These are phyloP conservation scores for Penicillium sp. DNA, from an alignment of 2,329 filamentous ascomycete genomes.

Conservation along the genomic window DNA sequence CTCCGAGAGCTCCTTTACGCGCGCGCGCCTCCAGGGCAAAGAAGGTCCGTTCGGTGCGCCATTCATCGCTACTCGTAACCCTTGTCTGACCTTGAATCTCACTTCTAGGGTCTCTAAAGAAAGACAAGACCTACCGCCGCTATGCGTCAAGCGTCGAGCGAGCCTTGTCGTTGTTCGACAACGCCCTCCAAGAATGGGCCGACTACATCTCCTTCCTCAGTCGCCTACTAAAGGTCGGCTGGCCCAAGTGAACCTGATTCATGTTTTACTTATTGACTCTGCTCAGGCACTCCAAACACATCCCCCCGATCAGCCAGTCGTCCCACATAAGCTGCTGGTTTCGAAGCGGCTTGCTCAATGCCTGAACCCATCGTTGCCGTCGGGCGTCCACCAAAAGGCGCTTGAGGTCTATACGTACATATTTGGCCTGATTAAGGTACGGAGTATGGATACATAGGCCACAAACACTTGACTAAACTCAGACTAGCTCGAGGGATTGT, in stretches of 20 bases:
- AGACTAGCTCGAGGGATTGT: slow-evolving; percentile 65
- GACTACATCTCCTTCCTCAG: slow-evolving; percentile 98
- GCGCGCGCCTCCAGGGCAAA: slow-evolving; percentile 74
- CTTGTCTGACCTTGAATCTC: slow-evolving; percentile 3
- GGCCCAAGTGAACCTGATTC: background rate
- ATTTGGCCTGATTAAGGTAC: slow-evolving; percentile 77
- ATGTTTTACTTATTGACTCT: background rate
- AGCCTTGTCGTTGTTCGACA: slow-evolving; percentile 85
- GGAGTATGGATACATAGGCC: slow-evolving; percentile 13
- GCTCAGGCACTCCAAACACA: slow-evolving; percentile 80
- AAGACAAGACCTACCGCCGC: slow-evolving; percentile 72
- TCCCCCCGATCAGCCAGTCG: slow-evolving; percentile 65
- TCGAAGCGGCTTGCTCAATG: slow-evolving; percentile 93
- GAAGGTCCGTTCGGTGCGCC: slow-evolving; percentile 59
- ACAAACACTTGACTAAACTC: slow-evolving; percentile 13
- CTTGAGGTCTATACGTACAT: slow-evolving; percentile 90
- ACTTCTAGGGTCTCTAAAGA: slow-evolving; percentile 42
- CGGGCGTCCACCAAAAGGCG: slow-evolving; percentile 95
- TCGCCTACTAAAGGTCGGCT: slow-evolving; percentile 75
- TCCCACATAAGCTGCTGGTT: slow-evolving; percentile 79
- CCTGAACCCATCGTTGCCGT: slow-evolving; percentile 86
- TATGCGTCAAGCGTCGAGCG: slow-evolving; percentile 88
- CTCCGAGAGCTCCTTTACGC: slow-evolving; percentile 77
- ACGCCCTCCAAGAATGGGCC: slow-evolving; percentile 94
- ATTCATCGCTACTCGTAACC: background rate